phyloP scores from a whole-genome alignment of 2,329 filamentous ascomycete genomes.

The Fusarium annulatum region DNA sequence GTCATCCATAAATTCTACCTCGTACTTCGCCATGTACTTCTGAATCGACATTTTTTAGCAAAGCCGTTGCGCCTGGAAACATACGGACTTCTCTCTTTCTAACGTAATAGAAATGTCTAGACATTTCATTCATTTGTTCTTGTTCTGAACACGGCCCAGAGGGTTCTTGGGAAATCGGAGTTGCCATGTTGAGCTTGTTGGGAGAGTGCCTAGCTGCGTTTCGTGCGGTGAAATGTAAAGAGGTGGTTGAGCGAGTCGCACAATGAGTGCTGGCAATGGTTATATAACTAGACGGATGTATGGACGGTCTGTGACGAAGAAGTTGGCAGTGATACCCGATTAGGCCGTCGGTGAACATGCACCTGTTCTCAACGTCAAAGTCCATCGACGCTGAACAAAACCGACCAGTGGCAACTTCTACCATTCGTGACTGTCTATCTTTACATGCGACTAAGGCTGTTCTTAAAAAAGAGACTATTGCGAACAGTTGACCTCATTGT shows the following conservation, averaged over 20 bases:
- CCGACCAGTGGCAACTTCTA: accelerated
- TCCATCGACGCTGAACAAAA: not conserved
- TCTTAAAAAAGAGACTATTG: accelerated
- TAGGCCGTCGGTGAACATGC: not conserved
- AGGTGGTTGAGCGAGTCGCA: not conserved
- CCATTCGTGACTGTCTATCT: too few species aligned
- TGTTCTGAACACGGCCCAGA: not conserved
- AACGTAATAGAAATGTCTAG: not conserved
- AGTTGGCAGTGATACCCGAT: accelerated
- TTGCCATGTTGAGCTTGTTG: not conserved
- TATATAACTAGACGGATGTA: not conserved
- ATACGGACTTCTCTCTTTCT: not conserved
- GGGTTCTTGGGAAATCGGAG: not conserved
- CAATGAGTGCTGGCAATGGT: not conserved
- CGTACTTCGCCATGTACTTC: not conserved
- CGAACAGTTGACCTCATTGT: accelerated
- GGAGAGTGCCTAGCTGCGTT: not conserved
- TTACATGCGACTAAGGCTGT: accelerated
- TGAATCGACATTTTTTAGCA: accelerated
- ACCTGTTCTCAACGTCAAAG: not conserved
- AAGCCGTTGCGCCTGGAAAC: not conserved
- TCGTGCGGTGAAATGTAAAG: not conserved
- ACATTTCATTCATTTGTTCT: not conserved
- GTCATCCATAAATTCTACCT: not conserved
- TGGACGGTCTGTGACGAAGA: accelerated